Base-by-base conservation (phyloP, 1,284 basidiomycete species). In the Sanghuangporus weigelae region DNA sequence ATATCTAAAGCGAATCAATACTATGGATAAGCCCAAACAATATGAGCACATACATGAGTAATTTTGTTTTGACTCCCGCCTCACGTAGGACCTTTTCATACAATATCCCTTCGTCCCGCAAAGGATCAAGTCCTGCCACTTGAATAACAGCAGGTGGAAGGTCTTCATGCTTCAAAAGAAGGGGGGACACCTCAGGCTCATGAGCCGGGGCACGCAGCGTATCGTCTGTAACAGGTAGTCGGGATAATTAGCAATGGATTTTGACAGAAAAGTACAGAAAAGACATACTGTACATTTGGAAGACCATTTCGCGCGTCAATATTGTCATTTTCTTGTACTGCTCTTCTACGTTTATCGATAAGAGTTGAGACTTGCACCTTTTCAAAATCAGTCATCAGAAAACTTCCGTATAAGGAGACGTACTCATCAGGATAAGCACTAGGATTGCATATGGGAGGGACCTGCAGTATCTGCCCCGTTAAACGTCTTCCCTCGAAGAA, bases 101-200 rank as follows among this genome's bases (percentile, higher is more conserved):
- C n/a, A 70, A 55, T n/a, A 72, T 55, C 1, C 64, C 66, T 19
- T 70, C 71, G 46, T 70, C 71, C 8, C 68, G 68, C 49, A 72
- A 63, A n/a, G 68, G 66, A 56, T 72, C 69, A 16, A 67, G 49
- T 2, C 69, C 68, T 36, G 65, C 66, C 21, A 69, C 59, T 53
- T 71, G 69, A 2, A 71, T 49, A 55, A 64, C 67, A 6, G 66
- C 50, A 11, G 66, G 67, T 14, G 67, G 62, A 49, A 72, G 63
- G 4, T 64, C 63, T 12, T 39, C 58, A 44, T 69, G 67, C 2
- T 61, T 31, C 12, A 66, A 63, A 6, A 72, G 64, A 16, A 69
- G 60, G 5, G 69, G 69, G 2, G 69, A 71, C 1, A 66, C 26
- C 16, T 3, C 53, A 61, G 55, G 69, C 57, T 19, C 62, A n/a